Base-by-base conservation (phyloP, 495 filamentous ascomycete genomes). In the Penicillium arizonense region DNA sequence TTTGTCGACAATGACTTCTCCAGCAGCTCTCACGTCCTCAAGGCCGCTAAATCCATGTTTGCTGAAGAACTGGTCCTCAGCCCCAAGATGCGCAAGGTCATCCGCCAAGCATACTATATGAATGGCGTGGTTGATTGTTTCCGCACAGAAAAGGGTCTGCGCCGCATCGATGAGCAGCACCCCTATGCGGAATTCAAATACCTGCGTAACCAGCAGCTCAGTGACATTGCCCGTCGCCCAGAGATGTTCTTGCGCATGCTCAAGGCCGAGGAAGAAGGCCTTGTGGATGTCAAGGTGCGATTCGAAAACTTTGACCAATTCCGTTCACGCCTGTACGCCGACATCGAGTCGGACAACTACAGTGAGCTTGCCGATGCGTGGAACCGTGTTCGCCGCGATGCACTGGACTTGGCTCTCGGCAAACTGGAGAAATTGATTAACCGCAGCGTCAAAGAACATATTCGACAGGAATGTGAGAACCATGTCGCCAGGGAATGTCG, bases 121-220 rank as follows among this genome's bases (percentile, higher is more conserved):
- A 84, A 85, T 53, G 90, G 89, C 30, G 77, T 86, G 30, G 82
- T 97, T 47, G 90, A 91, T 70, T 94, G 92, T 63, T 82, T 83
- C 54, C 85, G 92, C 45, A 98, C 94, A 8, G 91, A 96, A 41
- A 97, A 97, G 66, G 94, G 94, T 24, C 76, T 95, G n/a, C 86
- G 87, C 32, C 87, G 88, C 61, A 97, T 98, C 59, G 93, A 96
- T 54, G 95, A 97, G 44, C 84, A 96, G 32, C 90, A 97, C 63
- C 91, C 89, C 0, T 97, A 94, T 69, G 96, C 96, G 67, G 94
- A 96, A 67, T 92, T 98, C 74, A 98, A 98, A 62, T 98, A 98
- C 54, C 84, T 97, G 14, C 82, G 89, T 34, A 89, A 94, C 58
- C 91, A 96, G 64, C 87, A 85, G 40, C 82, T 97, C 47, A 75